Conservation (phyloP, 768 basidiomycete species). For the Porphyrellus cyaneotinctus region DNA sequence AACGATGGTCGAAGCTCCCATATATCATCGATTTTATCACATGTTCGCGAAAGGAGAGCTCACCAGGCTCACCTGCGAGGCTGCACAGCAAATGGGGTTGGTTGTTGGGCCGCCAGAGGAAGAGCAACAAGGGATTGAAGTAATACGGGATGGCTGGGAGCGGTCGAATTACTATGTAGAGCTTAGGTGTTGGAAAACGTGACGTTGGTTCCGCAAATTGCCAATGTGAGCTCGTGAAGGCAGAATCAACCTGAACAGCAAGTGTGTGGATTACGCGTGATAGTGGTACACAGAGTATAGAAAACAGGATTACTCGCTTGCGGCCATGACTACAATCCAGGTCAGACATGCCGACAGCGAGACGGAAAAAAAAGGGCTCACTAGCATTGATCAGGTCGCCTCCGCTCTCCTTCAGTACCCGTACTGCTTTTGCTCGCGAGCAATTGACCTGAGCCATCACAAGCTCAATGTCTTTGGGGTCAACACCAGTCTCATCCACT, state of each 20-base stretch:
- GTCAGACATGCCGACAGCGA: constrained; percentile 9
- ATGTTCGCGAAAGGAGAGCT: constrained; percentile 89
- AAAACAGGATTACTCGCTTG: constrained; percentile 65
- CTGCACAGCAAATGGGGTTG: constrained; percentile 57
- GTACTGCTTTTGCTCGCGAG: constrained; percentile 87
- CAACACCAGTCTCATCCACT: constrained; percentile 83
- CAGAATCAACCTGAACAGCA: constrained; percentile 9
- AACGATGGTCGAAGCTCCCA: constrained; percentile 23
- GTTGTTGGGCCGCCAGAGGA: constrained; percentile 39
- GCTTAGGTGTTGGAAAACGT: constrained; percentile 54
- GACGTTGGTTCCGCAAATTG: constrained; percentile 20
- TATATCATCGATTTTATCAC: constrained; percentile 92
- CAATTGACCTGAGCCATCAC: constrained; percentile 89
- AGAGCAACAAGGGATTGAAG: constrained; percentile 49
- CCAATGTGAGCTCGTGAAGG: constrained; percentile 1
- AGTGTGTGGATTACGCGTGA: constrained; percentile 22
- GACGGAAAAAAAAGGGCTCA: constrained; percentile 43
- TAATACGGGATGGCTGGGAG: constrained; percentile 79
- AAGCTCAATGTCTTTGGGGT: constrained; percentile 92
- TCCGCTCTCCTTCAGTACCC: constrained; percentile 84
- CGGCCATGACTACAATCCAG: constrained; percentile 72
- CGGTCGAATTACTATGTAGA: constrained; percentile 87
- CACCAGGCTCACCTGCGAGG: constrained; percentile 51
- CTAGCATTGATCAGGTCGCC: constrained; percentile 97
- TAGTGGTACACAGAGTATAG: constrained; percentile 34